Conservation (phyloP, 2,329 filamentous ascomycete genomes). For the Pseudocercospora pini-densiflorae region DNA sequence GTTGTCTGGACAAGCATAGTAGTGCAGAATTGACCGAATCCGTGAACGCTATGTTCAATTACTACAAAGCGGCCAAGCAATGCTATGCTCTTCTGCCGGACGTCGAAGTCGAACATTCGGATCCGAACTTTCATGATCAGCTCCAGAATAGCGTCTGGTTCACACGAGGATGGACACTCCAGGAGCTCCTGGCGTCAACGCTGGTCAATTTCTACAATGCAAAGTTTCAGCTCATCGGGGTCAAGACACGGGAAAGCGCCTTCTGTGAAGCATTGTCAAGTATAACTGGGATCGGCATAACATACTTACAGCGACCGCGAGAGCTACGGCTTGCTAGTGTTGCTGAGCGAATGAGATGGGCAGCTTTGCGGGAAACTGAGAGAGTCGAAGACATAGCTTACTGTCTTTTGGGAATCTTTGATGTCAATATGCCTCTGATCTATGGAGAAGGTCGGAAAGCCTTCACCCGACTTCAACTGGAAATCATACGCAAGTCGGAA, state of each 20-base stretch:
- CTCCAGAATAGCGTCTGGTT: slow-evolving; percentile 2
- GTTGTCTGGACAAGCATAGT: slow-evolving; percentile 38
- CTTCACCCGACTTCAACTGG: slow-evolving; percentile 8
- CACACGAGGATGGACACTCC: slow-evolving; percentile 20
- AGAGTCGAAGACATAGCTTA: slow-evolving; percentile 22
- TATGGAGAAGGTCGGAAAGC: slow-evolving; percentile 19
- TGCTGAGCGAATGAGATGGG: slow-evolving; percentile 19
- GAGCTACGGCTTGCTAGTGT: slow-evolving; percentile 7
- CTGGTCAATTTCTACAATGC: slow-evolving; percentile 12
- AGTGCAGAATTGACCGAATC: slow-evolving; percentile 50
- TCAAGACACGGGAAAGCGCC: slow-evolving; percentile 10
- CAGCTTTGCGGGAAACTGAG: slow-evolving; percentile 13
- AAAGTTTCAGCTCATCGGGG: slow-evolving; percentile 21
- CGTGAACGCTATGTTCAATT: slow-evolving; percentile 44
- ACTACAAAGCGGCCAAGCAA: slow-evolving; percentile 8
- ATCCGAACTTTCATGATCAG: background rate
- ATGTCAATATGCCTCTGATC: slow-evolving; percentile 13
- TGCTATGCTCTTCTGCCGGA: slow-evolving; percentile 19
- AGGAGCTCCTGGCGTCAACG: slow-evolving; percentile 16
- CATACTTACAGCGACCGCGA: slow-evolving; percentile 11
- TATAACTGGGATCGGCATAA: slow-evolving; percentile 14
- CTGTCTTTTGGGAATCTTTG: slow-evolving; percentile 22
- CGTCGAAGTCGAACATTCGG: background rate
- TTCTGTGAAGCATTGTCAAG: background rate
- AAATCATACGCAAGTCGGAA: slow-evolving; percentile 6